Base-by-base conservation (phyloP, 768 basidiomycete genomes). In the Solioccasus polychromus region DNA sequence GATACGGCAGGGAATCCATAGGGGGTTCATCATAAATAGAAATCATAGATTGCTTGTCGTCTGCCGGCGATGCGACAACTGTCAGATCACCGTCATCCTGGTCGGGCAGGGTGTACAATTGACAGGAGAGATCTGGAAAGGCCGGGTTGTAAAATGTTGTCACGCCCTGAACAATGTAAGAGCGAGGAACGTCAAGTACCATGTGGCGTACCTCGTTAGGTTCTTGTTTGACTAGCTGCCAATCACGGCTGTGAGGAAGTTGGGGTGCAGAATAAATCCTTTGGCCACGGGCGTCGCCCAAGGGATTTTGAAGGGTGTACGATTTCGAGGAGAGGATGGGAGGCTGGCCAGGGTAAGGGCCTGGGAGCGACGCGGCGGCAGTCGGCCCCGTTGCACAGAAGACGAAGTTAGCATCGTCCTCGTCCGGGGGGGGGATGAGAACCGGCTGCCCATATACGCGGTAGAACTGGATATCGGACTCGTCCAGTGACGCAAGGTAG, bases 381-480 rank as follows among this genome's bases (percentile, higher is more conserved):
- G 42, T 58, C 52, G 8, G 39, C 8, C 26, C 36, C 35, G 19
- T 54, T n/a, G n/a, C n/a, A n/a, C n/a, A 49, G 12, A 59, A 31
- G 12, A 26, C 29, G 29, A 59, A 61, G 10, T 52, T 54, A 15
- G 35, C 52, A 3, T 60, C 55, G 37, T 34, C 22, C n/a, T 61
- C 60, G 5, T 66, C 58, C 2, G 52, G 35, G 2, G 41, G 32
- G 0, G 63, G 62, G 15, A 68, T 64, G 38, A 68, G 54, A 35
- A 66, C 59, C 8, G 62, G 64, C 31, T 66, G 64, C 0, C 64
- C 64, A 5, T 66, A 66, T 1, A 66, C 45, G 12, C 52, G 62
- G 35, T 62, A 68, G 45, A 66, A 66, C 17, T 66, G 57, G 2
- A 66, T 39, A 44, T 66, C 64, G 9, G 61, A 64, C 31, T 66